A percentile compares a stretch with the other conserved stretches of the same genome.
These are phyloP conservation scores for Polytolypa hystricis DNA, from an alignment of 2,329 filamentous ascomycete genomes.

Conservation along the genomic window DNA sequence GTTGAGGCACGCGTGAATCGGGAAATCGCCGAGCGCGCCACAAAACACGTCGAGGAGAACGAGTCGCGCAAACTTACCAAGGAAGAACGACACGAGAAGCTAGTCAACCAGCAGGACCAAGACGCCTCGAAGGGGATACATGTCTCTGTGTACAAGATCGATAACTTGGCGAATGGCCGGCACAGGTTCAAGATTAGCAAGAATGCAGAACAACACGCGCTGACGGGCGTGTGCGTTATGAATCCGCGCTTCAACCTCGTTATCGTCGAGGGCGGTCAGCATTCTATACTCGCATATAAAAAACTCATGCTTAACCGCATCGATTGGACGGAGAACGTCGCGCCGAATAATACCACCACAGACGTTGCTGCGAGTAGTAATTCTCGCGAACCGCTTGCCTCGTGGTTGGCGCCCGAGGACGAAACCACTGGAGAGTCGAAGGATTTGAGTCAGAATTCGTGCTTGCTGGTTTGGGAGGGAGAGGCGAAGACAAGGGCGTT, in stretches of 20 bases:
- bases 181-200: constrained; percentile 87
- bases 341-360: constrained; percentile 51
- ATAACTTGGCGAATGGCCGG: constrained; percentile 79
- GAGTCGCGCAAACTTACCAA: constrained; percentile 79
- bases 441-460: constrained; percentile 72
- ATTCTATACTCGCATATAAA: constrained; percentile 74
- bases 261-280: constrained; percentile 79
- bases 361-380: constrained; percentile 43
- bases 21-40: constrained; percentile 77
- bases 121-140: constrained; percentile 80
- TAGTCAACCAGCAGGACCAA: constrained; percentile 69
- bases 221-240: constrained; percentile 86
- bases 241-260: constrained; percentile 81
- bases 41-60: constrained; percentile 67
- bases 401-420: constrained; percentile 70
- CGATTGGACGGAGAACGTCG: constrained; percentile 84
- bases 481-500: constrained; percentile 72
- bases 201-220: constrained; percentile 78
- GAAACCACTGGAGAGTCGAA: constrained; percentile 62
- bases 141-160: constrained; percentile 79
- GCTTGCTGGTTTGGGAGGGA: constrained; percentile 79
- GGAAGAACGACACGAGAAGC: constrained; percentile 75
- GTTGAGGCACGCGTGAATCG: constrained; percentile 89
- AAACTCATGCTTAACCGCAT: constrained; percentile 91
- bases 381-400: constrained; percentile 50